Evolutionary conservation across 2,329 filamentous ascomycete genomes (phyloP).

Genomic region (Teratosphaeria pseudoeucalypti): DNA sequence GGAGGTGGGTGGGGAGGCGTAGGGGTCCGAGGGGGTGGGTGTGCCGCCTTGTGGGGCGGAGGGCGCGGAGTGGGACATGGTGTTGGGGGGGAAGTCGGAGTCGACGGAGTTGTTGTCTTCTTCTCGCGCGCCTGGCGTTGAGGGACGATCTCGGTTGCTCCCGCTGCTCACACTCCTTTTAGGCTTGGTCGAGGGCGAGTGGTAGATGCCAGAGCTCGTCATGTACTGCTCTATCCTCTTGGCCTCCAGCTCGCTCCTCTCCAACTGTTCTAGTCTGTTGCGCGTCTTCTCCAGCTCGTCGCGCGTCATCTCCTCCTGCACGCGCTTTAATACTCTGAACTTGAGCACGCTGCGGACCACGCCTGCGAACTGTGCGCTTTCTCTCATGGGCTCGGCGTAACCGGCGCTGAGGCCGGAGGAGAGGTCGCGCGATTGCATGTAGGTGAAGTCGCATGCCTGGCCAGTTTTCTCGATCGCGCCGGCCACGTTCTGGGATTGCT

Average conservation of each 20-base stretch:
- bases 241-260: slow-evolving; percentile 85
- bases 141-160: slow-evolving; percentile 25
- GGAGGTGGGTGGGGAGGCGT: slow-evolving; percentile 16
- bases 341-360: slow-evolving; percentile 81
- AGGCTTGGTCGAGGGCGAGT: slow-evolving; percentile 37
- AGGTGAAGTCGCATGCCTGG: slow-evolving; percentile 90
- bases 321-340: slow-evolving; percentile 83
- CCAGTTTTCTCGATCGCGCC: slow-evolving; percentile 89
- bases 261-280: slow-evolving; percentile 71
- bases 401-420: slow-evolving; percentile 79
- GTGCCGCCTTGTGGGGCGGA: slow-evolving; percentile 56
- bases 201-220: slow-evolving; percentile 54
- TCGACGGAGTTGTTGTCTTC: slow-evolving; percentile 78
- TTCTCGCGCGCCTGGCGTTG: slow-evolving; percentile 5
- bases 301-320: slow-evolving; percentile 94
- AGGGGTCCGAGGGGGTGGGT: slow-evolving; percentile 30
- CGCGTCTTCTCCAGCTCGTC: slow-evolving; percentile 88
- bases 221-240: slow-evolving; percentile 90
- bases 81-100: slow-evolving; percentile 79
- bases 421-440: slow-evolving; percentile 88
- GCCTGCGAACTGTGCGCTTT: slow-evolving; percentile 93
- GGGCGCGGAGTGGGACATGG: slow-evolving; percentile 46
- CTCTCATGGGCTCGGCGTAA: slow-evolving; percentile 95
- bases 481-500: slow-evolving; percentile 77
- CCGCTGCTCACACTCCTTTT: slow-evolving; percentile 5